Percentiles rank a stretch among this genome's conserved stretches.
Evolutionary conservation across 2,329 filamentous ascomycete genomes (phyloP).

Genomic region (Colletotrichum neosansevieriae): DNA sequence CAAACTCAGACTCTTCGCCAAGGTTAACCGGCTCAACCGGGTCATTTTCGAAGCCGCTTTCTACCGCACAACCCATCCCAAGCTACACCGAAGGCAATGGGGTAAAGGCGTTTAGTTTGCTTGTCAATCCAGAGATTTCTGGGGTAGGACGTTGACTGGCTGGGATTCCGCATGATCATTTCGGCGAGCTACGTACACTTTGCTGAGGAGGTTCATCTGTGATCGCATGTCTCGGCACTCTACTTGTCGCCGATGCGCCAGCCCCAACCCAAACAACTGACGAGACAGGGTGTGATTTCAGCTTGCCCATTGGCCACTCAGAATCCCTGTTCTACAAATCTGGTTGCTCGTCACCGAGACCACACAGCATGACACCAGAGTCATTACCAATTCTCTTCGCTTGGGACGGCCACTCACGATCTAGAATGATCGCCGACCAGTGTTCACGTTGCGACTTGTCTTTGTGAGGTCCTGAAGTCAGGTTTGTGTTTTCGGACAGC

Average conservation of each 20-base stretch:
- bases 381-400: slow-evolving; percentile 6
- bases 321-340: slow-evolving; percentile 28
- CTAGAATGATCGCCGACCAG: not conserved
- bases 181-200: not conserved
- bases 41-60: slow-evolving; percentile 22
- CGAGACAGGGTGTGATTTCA: slow-evolving; percentile 22
- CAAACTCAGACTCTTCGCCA: not conserved
- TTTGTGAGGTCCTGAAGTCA: not conserved
- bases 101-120: not conserved
- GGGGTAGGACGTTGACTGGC: not conserved
- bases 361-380: not conserved
- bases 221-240: slow-evolving; percentile 6
- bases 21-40: not conserved
- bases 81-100: not conserved
- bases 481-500: not conserved
- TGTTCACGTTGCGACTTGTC: not conserved
- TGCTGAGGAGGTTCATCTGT: not conserved
- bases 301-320: slow-evolving; percentile 11
- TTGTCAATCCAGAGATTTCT: not conserved
- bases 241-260: slow-evolving; percentile 15
- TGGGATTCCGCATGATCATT: slow-evolving; percentile 7
- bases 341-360: slow-evolving; percentile 10
- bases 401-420: slow-evolving; percentile 20
- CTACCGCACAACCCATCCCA: slow-evolving; percentile 6
- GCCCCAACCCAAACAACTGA: not conserved